phyloP scores from a whole-genome alignment of 768 basidiomycete genomes.

The Mycena chlorophos region DNA sequence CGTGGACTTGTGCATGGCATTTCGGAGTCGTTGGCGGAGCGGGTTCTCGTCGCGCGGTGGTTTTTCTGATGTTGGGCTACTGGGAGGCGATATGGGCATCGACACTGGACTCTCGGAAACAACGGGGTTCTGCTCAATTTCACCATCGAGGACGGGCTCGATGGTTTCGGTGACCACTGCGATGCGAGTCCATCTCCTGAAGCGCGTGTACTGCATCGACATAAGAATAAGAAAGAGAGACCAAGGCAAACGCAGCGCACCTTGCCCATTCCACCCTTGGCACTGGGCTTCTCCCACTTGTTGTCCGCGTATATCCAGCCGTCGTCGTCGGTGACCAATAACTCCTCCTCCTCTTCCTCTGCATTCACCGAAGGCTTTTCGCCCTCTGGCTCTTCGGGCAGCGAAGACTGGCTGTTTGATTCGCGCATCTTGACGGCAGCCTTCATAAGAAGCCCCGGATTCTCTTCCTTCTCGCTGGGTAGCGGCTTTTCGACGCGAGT shows the following conservation, averaged over 20 bases:
- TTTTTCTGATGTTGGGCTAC: conserved; percentile 18
- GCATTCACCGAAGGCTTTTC: conserved; percentile 32
- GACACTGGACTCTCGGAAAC: conserved; percentile 2
- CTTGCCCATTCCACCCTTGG: conserved; percentile 85
- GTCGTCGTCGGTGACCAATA: conserved; percentile 71
- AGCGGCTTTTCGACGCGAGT: conserved; percentile 62
- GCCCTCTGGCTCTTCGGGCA: conserved; percentile 20
- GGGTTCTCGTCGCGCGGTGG: conserved; percentile 26
- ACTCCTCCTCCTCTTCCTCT: conserved; percentile 45
- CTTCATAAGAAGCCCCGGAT: conserved; percentile 48
- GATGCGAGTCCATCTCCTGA: conserved; percentile 82
- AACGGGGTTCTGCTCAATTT: conserved; percentile 28
- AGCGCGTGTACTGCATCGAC: conserved; percentile 72
- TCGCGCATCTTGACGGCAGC: conserved; percentile 54
- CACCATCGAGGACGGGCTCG: conserved; percentile 48
- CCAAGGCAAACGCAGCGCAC: conserved; percentile 33
- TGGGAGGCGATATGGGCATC: conserved; percentile 1
- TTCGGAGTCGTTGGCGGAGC: conserved; percentile 29
- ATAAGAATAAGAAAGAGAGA: background rate
- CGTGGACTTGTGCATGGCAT: conserved; percentile 29
- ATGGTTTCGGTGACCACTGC: conserved; percentile 75
- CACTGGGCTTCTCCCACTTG: conserved; percentile 83
- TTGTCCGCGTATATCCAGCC: conserved; percentile 96
- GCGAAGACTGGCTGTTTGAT: conserved; percentile 21
- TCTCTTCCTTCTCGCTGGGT: conserved; percentile 52